Base-by-base conservation (phyloP, 768 basidiomycete genomes). In the Agrocybe praecox region DNA sequence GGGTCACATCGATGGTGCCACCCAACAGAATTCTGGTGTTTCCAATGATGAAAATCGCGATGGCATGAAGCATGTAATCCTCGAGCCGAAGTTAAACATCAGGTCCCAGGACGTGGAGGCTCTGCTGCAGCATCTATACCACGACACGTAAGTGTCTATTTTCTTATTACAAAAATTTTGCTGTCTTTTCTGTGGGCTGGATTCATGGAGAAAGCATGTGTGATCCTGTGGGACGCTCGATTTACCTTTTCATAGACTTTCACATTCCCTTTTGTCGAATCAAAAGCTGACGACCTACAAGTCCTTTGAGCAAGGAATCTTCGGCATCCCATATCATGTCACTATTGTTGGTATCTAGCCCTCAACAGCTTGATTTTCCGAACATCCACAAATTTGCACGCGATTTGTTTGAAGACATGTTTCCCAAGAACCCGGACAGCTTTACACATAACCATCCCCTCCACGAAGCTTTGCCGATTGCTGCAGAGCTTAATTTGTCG, bases 111-210 rank as follows among this genome's bases (percentile, higher is more conserved):
- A 90, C 65, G 76, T 88, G 6, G 80, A 81, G 47, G 75, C 73
- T 1, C 67, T 91, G 47, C 70, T 90, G n/a, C 77, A 78, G 56
- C 81, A 88, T 69, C 64, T 90, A 26, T 90, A 90, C 65, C 84
- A 88, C 64, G 84, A 89, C 64, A 68, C 68, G 89, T 90, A 70
- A 77, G 86, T n/a, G n/a, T 81, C 21, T 26, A 9, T 29, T 18
- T 29, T 23, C 43, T 49, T 29, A 6, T 34, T 36, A 15, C 36
- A 21, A 23, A 11, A 51, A 11, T 12, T 9, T 3, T 14, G 10
- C 12, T 43, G 14, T 52, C 18, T 52, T 19, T 36, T 34, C 14
- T 40, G 36, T 40, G 36, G 36, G 36, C n/a, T 14, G n/a, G 4
- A 40, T 14, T 5, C 12, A 6, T 14, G 36, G 12, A 40, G 36